phyloP scores from a whole-genome alignment of 1,284 basidiomycete genomes.

The Heterobasidion occidentale region DNA sequence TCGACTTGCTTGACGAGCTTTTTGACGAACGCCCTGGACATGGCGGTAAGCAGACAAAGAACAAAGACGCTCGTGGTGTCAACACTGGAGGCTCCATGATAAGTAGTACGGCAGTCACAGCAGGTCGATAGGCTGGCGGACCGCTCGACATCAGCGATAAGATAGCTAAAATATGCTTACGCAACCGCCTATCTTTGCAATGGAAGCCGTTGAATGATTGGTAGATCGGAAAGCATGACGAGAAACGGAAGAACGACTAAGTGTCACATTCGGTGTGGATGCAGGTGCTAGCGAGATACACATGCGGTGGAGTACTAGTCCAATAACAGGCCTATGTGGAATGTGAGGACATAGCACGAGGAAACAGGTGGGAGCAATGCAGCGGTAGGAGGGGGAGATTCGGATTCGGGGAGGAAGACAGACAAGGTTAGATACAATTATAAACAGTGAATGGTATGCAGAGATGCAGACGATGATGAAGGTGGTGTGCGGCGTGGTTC shows the following conservation, averaged over 20 bases:
- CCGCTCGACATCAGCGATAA: too few species aligned
- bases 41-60: not conserved
- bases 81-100: too few species aligned
- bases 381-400: not conserved
- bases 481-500: not conserved
- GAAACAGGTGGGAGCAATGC: not conserved
- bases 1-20: conserved; percentile 4
- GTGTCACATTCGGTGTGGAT: not conserved
- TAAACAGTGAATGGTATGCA: not conserved
- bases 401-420: not conserved
- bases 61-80: too few species aligned
- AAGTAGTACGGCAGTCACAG: too few species aligned
- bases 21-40: conserved; percentile 1
- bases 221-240: too few species aligned
- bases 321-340: not conserved
- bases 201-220: too few species aligned
- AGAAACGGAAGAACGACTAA: too few species aligned
- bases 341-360: not conserved
- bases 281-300: not conserved
- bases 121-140: too few species aligned
- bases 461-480: not conserved
- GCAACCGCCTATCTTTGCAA: too few species aligned
- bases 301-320: not conserved
- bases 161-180: too few species aligned
- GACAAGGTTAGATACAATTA: not conserved